Evolutionary conservation across 2,329 filamentous ascomycete species (phyloP).

Genomic region (Claviceps paspali): DNA sequence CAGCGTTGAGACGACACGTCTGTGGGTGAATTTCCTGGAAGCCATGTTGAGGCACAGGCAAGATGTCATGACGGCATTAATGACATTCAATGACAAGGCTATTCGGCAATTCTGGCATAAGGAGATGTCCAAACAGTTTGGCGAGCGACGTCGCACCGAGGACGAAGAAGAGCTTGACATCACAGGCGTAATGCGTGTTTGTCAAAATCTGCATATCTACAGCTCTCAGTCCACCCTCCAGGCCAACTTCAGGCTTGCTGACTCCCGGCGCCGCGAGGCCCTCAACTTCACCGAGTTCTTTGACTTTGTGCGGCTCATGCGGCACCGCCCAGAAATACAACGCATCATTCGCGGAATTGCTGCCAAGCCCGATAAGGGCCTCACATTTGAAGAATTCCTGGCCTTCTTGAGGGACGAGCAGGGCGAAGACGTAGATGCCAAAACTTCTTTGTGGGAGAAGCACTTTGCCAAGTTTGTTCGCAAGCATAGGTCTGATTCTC

Average conservation of each 20-base stretch:
- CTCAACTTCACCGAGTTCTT: slow-evolving; percentile 73
- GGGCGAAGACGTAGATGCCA: slow-evolving; percentile 55
- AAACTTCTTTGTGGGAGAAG: slow-evolving; percentile 51
- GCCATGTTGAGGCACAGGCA: slow-evolving; percentile 75
- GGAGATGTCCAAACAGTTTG: slow-evolving; percentile 60
- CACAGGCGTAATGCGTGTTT: slow-evolving; percentile 64
- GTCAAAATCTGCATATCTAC: slow-evolving; percentile 83
- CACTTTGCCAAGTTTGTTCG: slow-evolving; percentile 58
- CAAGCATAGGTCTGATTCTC: slow-evolving; percentile 34
- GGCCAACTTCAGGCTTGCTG: slow-evolving; percentile 58
- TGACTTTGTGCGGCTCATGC: slow-evolving; percentile 68
- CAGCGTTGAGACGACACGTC: slow-evolving; percentile 51
- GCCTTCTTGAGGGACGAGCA: slow-evolving; percentile 60
- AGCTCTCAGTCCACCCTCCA: slow-evolving; percentile 61
- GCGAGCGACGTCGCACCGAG: slow-evolving; percentile 30
- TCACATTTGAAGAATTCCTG: slow-evolving; percentile 61
- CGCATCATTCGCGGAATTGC: slow-evolving; percentile 53
- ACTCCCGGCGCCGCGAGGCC: slow-evolving; percentile 45
- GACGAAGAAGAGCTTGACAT: slow-evolving; percentile 63
- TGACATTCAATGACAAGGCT: slow-evolving; percentile 70
- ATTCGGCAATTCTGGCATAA: slow-evolving; percentile 73
- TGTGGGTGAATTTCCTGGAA: slow-evolving; percentile 76
- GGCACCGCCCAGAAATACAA: slow-evolving; percentile 68
- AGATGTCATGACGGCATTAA: slow-evolving; percentile 77
- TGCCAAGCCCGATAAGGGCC: slow-evolving; percentile 41